Evolutionary conservation across 768 basidiomycete genomes (phyloP).

Genomic region (Piloderma croceum): DNA sequence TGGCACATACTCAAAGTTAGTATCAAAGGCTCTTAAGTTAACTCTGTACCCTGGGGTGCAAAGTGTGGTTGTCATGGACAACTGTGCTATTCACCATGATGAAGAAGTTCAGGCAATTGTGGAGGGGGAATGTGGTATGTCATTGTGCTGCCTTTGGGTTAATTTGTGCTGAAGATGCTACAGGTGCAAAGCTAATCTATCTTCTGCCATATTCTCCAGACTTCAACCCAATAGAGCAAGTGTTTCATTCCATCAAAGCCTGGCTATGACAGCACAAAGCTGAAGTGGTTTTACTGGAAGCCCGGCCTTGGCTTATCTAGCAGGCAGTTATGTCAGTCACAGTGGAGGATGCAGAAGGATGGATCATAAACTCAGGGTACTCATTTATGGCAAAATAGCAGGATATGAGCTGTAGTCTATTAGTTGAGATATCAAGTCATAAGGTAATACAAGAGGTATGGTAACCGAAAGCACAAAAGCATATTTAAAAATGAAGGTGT

Average conservation of each 20-base stretch:
- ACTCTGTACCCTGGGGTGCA: conserved; percentile 17
- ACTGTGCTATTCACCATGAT: conserved; percentile 24
- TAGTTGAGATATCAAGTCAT: too few relatives aligned
- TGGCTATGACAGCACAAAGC: conserved; percentile 25
- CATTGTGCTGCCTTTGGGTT: neutral
- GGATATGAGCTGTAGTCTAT: too few relatives aligned
- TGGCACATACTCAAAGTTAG: neutral
- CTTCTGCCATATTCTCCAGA: conserved; percentile 26
- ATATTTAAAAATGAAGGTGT: too few relatives aligned
- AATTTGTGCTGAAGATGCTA: neutral
- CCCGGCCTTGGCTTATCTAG: conserved; percentile 19
- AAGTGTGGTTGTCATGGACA: conserved; percentile 25
- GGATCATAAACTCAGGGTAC: conserved; percentile 22
- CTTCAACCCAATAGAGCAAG: conserved; percentile 25
- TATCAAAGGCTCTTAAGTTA: conserved; percentile 7
- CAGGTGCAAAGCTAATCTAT: conserved; percentile 16
- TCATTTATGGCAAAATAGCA: too few relatives aligned
- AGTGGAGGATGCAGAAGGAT: conserved; percentile 15
- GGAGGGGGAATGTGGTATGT: neutral
- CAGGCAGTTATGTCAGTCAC: conserved; percentile 16
- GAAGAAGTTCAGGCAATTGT: conserved; percentile 15
- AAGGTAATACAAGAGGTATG: too few relatives aligned
- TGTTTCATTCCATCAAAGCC: conserved; percentile 25
- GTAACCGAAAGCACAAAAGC: too few relatives aligned
- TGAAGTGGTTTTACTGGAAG: conserved; percentile 6